These are phyloP conservation scores for Cucurbita ficifolia DNA, from an alignment of 306 rosid genomes.

Conservation along the genomic window DNA sequence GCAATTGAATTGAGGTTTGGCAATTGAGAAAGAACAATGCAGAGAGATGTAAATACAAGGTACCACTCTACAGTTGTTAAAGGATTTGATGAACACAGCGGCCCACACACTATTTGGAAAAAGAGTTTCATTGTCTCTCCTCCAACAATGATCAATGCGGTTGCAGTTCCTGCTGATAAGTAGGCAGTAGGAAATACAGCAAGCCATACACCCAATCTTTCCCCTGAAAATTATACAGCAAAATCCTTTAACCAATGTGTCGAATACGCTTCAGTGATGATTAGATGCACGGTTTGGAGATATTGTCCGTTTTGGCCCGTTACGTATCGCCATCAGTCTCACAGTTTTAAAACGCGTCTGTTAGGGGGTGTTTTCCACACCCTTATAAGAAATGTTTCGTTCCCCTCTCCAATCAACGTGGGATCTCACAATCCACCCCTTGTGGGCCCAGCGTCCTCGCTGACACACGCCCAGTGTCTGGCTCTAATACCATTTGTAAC, in stretches of 20 bases:
- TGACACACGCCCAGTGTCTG: no score
- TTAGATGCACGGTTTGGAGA: not conserved
- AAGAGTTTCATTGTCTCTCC: slow-evolving; percentile 98
- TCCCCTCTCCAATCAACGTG: no score
- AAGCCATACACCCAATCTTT: slow-evolving; percentile 95
- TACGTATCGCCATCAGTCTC: no score
- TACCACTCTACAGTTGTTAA: slow-evolving; percentile 96
- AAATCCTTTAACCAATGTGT: not conserved
- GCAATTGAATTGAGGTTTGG: slow-evolving; percentile 98
- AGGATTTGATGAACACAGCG: slow-evolving; percentile 76
- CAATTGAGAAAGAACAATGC: slow-evolving; percentile 91
- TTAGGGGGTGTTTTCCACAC: no score
- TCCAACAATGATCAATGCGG: slow-evolving; percentile 91
- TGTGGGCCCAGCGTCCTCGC: no score
- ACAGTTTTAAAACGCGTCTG: no score
- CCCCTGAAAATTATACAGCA: slow-evolving; percentile 40
- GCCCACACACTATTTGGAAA: slow-evolving; percentile 90
- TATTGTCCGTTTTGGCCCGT: no score
- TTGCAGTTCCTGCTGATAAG: slow-evolving; percentile 96
- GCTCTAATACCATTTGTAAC: no score
- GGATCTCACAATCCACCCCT: no score
- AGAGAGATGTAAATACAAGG: slow-evolving; percentile 82
- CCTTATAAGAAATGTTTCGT: no score
- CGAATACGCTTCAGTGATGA: not conserved
- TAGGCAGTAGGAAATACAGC: slow-evolving; percentile 90